A percentile compares a stretch with the other conserved stretches of the same genome.
Evolutionary conservation across 805 yeast genomes (phyloP).

Genomic region (Starmerella scarabaei): DNA sequence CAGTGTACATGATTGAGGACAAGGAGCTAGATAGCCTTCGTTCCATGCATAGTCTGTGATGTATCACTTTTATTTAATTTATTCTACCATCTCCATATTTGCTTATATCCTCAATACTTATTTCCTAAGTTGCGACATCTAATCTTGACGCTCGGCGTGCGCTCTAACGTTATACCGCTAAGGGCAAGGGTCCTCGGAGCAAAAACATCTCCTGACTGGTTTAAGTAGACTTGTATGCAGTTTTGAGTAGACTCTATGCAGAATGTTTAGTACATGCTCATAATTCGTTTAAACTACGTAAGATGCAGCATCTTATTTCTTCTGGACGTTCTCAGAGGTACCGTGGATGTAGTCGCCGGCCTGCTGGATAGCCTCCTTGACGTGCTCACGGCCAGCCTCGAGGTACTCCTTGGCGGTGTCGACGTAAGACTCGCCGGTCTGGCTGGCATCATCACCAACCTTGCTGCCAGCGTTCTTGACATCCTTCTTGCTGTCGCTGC

Average conservation of each 20-base stretch:
- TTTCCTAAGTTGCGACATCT: too few species aligned
- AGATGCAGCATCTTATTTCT: slow-evolving; percentile 6
- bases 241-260: too few species aligned
- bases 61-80: background rate
- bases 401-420: slow-evolving; percentile 24
- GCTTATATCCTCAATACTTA: too few species aligned
- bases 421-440: slow-evolving; percentile 22
- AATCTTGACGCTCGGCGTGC: too few species aligned
- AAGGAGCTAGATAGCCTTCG: background rate
- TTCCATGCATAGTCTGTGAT: background rate
- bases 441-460: slow-evolving; percentile 42
- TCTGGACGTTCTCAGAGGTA: slow-evolving; percentile 26
- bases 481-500: slow-evolving; percentile 43
- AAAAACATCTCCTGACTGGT: too few species aligned
- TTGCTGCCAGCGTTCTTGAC: slow-evolving; percentile 35
- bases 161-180: too few species aligned
- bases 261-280: too few species aligned
- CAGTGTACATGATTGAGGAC: slow-evolving; percentile 4
- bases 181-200: too few species aligned
- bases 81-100: too few species aligned
- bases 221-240: too few species aligned
- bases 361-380: slow-evolving; percentile 19
- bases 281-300: background rate
- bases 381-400: slow-evolving; percentile 12
- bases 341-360: slow-evolving; percentile 25